Evolutionary conservation across 23 red algal genomes (phyloP).

Genomic region (Gracilaria gracilis): DNA sequence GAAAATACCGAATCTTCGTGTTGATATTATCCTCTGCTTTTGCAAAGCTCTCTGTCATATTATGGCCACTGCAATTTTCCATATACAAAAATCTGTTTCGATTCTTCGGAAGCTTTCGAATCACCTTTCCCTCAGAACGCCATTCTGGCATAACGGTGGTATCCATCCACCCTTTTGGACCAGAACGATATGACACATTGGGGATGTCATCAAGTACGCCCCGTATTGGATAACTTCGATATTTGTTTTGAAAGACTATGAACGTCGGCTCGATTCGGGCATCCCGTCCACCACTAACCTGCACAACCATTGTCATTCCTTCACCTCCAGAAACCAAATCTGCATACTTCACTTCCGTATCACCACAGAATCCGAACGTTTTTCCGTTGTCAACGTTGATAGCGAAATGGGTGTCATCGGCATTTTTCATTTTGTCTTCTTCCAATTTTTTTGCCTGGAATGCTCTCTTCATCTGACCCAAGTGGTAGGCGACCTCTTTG

Average conservation of each 20-base stretch:
- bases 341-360: slow-evolving; percentile 2
- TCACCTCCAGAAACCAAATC: slow-evolving; percentile 16
- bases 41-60: background rate
- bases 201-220: background rate
- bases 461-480: background rate
- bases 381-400: background rate
- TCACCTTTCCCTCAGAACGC: background rate
- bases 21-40: background rate
- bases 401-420: background rate
- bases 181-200: background rate
- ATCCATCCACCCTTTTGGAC: slow-evolving; percentile 7
- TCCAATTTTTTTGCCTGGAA: slow-evolving; percentile 4
- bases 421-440: background rate
- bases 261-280: background rate
- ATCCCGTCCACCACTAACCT: background rate
- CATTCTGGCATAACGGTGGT: slow-evolving; percentile 3
- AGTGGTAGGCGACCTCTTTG: too few species aligned
- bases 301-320: slow-evolving; percentile 10
- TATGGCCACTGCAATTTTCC: slow-evolving; percentile 1
- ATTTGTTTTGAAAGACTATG: slow-evolving; percentile 2
- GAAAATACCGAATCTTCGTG: background rate
- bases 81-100: background rate
- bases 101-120: background rate
- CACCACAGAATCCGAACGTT: background rate
- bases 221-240: background rate